These are phyloP conservation scores for Taphrina deformans DNA, from an alignment of 1,139 yeast genomes.

Conservation along the genomic window DNA sequence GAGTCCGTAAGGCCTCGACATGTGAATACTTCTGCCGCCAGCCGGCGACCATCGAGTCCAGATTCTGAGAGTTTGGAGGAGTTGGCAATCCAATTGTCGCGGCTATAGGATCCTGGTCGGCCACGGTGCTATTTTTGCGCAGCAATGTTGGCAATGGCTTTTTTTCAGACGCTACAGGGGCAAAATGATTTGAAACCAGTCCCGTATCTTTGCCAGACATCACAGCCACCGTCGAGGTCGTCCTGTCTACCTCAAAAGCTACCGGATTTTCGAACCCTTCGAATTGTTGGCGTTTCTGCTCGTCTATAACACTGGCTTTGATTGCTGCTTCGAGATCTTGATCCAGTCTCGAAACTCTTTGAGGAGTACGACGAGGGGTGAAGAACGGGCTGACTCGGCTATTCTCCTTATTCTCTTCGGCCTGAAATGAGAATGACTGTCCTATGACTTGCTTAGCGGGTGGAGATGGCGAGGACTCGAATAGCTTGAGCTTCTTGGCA, in stretches of 20 bases:
- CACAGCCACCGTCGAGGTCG: neutral
- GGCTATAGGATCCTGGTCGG: neutral
- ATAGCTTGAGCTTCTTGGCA: constrained; percentile 29
- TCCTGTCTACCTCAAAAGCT: constrained; percentile 2
- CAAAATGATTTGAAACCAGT: neutral
- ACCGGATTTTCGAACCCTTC: constrained; percentile 10
- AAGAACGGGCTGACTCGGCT: constrained; percentile 13
- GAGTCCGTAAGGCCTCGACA: neutral
- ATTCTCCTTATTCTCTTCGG: constrained; percentile 16
- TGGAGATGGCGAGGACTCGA: constrained; percentile 32
- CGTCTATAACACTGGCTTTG: constrained; percentile 3
- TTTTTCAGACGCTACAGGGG: neutral
- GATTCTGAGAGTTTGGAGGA: constrained; percentile 11
- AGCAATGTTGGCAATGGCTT: constrained; percentile 3
- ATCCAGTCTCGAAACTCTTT: neutral
- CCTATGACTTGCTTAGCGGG: constrained; percentile 3
- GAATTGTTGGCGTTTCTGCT: constrained; percentile 10
- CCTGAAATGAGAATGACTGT: neutral
- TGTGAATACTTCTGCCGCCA: constrained; percentile 2
- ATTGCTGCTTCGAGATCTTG: constrained; percentile 9
- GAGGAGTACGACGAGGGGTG: neutral
- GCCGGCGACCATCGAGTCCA: neutral
- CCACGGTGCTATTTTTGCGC: neutral
- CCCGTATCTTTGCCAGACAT: neutral
- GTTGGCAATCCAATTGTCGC: constrained; percentile 9